Evolutionary conservation across 2,329 filamentous ascomycete species (phyloP).

Genomic region (Paecilomyces dactylethromorphus): DNA sequence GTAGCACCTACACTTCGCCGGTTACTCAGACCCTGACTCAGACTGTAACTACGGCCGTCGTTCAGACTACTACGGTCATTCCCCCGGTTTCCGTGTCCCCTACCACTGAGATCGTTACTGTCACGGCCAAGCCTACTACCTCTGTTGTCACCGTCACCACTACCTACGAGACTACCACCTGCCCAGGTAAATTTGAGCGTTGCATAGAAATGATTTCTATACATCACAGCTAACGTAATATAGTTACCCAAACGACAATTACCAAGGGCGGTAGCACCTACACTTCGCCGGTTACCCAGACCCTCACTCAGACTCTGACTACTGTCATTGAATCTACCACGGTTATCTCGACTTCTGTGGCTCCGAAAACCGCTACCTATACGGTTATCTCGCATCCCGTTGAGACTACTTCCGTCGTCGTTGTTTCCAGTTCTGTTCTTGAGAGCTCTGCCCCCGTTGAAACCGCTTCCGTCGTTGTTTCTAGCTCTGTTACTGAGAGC

Average conservation of each 20-base stretch:
- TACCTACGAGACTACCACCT: neutral
- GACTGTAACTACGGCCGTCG: neutral
- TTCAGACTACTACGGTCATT: neutral
- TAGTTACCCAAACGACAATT: neutral
- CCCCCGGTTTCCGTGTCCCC: neutral
- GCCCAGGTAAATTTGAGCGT: neutral
- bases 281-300: neutral
- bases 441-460: neutral
- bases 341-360: neutral
- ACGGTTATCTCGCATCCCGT: neutral
- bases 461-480: neutral
- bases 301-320: neutral
- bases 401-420: neutral
- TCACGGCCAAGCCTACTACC: constrained; percentile 19
- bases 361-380: neutral
- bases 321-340: neutral
- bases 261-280: neutral
- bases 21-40: neutral
- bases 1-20: neutral
- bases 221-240: too few relatives aligned
- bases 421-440: neutral
- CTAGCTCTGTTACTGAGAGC: neutral
- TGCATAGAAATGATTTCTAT: too few relatives aligned
- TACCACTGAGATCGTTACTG: constrained; percentile 40
- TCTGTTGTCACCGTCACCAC: neutral